Conservation (phyloP, 2,329 filamentous ascomycete species). For the Thelonectria olida region DNA sequence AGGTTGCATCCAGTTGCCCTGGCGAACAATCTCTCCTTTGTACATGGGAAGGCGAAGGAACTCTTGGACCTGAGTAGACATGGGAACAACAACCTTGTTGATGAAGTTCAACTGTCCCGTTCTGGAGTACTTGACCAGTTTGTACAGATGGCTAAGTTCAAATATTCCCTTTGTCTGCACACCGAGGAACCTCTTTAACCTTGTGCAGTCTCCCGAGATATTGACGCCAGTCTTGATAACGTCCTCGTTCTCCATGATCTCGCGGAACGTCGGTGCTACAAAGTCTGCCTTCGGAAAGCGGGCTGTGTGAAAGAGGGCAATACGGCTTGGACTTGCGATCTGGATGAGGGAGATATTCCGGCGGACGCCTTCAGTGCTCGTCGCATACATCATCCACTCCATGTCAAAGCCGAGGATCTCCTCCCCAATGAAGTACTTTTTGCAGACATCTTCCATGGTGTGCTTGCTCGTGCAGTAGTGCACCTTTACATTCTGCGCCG, state of each 20-base stretch:
- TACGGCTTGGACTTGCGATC: constrained; percentile 77
- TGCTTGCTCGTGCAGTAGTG: constrained; percentile 79
- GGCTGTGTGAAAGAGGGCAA: constrained; percentile 85
- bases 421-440: constrained; percentile 73
- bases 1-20: constrained; percentile 76
- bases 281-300: constrained; percentile 66
- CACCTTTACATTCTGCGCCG: constrained; percentile 67
- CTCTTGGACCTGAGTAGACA: constrained; percentile 76
- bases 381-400: constrained; percentile 76
- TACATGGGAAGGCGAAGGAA: constrained; percentile 77
- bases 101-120: constrained; percentile 62
- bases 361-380: constrained; percentile 60
- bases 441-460: constrained; percentile 72
- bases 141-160: constrained; percentile 86
- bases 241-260: constrained; percentile 74
- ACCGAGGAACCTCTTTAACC: constrained; percentile 72
- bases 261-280: constrained; percentile 74
- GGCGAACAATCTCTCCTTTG: constrained; percentile 76
- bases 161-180: constrained; percentile 74
- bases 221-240: constrained; percentile 82
- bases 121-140: constrained; percentile 74
- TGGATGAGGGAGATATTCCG: constrained; percentile 85
- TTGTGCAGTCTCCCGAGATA: constrained; percentile 75
- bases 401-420: constrained; percentile 86
- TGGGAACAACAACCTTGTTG: constrained; percentile 71